Conservation (phyloP, 129 eudicot genomes). For the Tanacetum coccineum region DNA sequence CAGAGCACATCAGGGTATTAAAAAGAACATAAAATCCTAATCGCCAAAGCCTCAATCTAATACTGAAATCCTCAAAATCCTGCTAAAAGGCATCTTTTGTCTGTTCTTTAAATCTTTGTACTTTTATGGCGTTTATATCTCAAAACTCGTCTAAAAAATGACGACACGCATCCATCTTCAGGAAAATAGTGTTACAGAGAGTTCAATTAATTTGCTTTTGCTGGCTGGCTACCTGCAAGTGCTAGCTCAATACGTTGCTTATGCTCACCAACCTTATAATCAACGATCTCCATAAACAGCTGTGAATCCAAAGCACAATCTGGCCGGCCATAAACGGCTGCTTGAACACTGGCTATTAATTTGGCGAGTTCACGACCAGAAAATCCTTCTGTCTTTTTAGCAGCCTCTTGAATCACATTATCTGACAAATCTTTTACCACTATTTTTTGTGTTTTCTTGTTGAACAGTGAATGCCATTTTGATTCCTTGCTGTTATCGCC, state of each 20-base stretch:
- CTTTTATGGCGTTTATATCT: constrained; percentile 9
- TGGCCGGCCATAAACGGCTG: constrained; percentile 92
- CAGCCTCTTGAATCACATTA: constrained; percentile 76
- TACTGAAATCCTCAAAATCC: constrained; percentile 26
- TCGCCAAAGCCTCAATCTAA: constrained; percentile 16
- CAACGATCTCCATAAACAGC: constrained; percentile 86
- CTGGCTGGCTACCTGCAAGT: constrained; percentile 45
- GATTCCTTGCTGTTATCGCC: constrained; percentile 28
- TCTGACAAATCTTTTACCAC: constrained; percentile 71
- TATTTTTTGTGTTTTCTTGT: constrained; percentile 59
- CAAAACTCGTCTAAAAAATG: background rate
- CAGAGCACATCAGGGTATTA: constrained; percentile 1
- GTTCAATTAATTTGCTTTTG: constrained; percentile 9
- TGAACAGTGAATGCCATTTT: constrained; percentile 52
- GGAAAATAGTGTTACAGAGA: background rate
- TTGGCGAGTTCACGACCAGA: constrained; percentile 98
- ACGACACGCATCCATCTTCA: background rate
- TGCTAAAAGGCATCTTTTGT: constrained; percentile 2
- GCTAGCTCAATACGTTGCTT: constrained; percentile 71
- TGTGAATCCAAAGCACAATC: constrained; percentile 81
- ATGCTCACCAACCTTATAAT: constrained; percentile 89
- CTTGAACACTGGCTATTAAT: constrained; percentile 89
- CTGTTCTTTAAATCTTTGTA: constrained; percentile 2
- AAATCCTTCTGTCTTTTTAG: constrained; percentile 79
- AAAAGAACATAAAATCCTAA: constrained; percentile 21